Percentiles rank a stretch among this genome's conserved stretches.
phyloP scores from a whole-genome alignment of 139 green algal genomes.

The Auxenochlorella protothecoides region DNA sequence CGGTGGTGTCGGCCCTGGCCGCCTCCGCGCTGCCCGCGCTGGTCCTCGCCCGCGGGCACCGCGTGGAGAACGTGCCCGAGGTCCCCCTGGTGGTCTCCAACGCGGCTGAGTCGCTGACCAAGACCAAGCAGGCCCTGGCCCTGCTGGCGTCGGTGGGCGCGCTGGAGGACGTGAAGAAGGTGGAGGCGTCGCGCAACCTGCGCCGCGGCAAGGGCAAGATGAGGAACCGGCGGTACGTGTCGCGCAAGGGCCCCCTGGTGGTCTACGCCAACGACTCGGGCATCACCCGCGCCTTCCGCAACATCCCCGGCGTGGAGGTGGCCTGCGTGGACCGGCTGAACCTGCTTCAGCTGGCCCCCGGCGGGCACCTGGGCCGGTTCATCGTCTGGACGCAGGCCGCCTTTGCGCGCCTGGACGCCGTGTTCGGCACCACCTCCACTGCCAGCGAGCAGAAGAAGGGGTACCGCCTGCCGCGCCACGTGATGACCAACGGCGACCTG shows the following conservation, averaged over 20 bases:
- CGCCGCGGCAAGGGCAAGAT: conserved; percentile 94
- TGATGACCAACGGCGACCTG: conserved; percentile 92
- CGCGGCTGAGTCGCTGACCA: conserved; percentile 70
- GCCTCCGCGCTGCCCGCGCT: conserved; percentile 89
- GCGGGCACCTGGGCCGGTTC: conserved; percentile 95
- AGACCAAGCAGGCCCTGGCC: conserved; percentile 86
- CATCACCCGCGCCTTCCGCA: conserved; percentile 86
- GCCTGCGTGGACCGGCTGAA: conserved; percentile 81
- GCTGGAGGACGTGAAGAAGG: conserved; percentile 82
- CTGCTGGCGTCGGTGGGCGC: conserved; percentile 81
- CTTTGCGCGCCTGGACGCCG: conserved; percentile 84
- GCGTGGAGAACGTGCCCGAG: conserved; percentile 88
- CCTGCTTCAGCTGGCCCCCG: conserved; percentile 94
- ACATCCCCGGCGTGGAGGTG: conserved; percentile 92
- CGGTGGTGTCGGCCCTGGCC: conserved; percentile 87
- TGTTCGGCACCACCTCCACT: conserved; percentile 72
- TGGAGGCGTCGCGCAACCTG: conserved; percentile 34
- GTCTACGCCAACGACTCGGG: conserved; percentile 78
- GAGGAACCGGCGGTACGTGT: conserved; percentile 90
- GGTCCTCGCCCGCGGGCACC: conserved; percentile 93
- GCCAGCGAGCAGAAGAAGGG: conserved; percentile 82
- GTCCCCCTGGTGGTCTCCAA: conserved; percentile 91
- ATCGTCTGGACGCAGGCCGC: conserved; percentile 96
- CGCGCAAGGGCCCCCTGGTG: conserved; percentile 89
- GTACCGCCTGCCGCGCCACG: conserved; percentile 78